phyloP scores from a whole-genome alignment of 2,329 filamentous ascomycete species.

The Cytospora schulzeri region DNA sequence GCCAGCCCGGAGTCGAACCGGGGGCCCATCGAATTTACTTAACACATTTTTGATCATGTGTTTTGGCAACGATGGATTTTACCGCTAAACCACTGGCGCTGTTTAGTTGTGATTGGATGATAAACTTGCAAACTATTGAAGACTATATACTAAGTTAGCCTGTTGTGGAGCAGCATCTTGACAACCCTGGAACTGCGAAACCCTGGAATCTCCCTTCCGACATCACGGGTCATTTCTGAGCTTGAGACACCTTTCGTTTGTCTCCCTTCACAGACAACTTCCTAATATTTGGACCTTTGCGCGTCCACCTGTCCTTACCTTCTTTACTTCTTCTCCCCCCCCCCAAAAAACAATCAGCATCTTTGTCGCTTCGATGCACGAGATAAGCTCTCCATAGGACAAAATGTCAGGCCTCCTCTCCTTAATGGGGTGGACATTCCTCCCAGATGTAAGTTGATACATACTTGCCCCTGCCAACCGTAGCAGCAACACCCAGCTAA shows the following conservation, averaged over 20 bases:
- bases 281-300: neutral
- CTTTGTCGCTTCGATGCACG: slow-evolving; percentile 13
- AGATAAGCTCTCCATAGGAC: neutral
- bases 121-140: too few relatives aligned
- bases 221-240: neutral
- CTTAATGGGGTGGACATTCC: slow-evolving; percentile 59
- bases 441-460: slow-evolving; percentile 50
- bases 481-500: neutral
- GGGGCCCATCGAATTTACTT: neutral
- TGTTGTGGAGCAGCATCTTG: too few relatives aligned
- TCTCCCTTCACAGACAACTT: neutral
- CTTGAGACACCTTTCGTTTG: slow-evolving; percentile 14
- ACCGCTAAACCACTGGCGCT: too few relatives aligned
- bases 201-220: neutral
- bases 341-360: neutral
- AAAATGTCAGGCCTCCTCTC: slow-evolving; percentile 56
- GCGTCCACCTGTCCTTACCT: slow-evolving; percentile 2
- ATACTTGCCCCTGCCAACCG: neutral
- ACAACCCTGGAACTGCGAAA: neutral
- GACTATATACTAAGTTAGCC: too few relatives aligned
- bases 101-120: too few relatives aligned
- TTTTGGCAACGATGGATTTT: neutral
- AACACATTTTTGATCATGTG: neutral
- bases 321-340: neutral
- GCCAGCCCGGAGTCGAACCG: too few relatives aligned